Conservation (phyloP, 441 rosid genomes). For the Euphorbia schlechtendalii region DNA sequence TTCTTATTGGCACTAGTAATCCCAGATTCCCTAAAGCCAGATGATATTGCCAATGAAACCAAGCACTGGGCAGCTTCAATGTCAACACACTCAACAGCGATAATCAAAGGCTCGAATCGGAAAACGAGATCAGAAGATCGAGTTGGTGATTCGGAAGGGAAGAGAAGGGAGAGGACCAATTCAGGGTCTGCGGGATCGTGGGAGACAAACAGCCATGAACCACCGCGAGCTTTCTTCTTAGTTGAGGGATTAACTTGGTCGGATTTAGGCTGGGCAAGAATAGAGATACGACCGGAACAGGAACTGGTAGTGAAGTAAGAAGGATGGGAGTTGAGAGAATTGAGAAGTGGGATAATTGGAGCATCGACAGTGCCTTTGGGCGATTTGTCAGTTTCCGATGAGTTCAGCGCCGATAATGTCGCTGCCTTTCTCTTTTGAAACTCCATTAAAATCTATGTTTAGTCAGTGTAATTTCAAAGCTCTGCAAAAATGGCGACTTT, state of each 20-base stretch:
- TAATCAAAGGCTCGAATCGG: slow-evolving; percentile 81
- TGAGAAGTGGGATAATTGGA: slow-evolving; percentile 68
- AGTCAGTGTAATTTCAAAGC: neutral
- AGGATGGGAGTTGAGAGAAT: slow-evolving; percentile 59
- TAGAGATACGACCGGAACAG: slow-evolving; percentile 89
- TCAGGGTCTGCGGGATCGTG: slow-evolving; percentile 60
- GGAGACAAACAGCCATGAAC: slow-evolving; percentile 75
- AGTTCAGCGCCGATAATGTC: slow-evolving; percentile 46
- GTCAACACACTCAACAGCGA: slow-evolving; percentile 76
- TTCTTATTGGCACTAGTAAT: slow-evolving; percentile 56
- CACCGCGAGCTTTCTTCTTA: slow-evolving; percentile 74
- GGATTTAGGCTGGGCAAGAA: slow-evolving; percentile 58
- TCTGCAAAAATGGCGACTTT: neutral
- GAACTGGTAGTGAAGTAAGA: slow-evolving; percentile 88
- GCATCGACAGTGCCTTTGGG: slow-evolving; percentile 76
- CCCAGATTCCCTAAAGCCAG: slow-evolving; percentile 84
- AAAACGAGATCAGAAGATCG: slow-evolving; percentile 44
- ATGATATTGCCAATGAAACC: slow-evolving; percentile 62
- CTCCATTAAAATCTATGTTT: slow-evolving; percentile 34
- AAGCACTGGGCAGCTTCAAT: slow-evolving; percentile 52
- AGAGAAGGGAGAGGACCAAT: slow-evolving; percentile 46
- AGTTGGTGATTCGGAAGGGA: slow-evolving; percentile 21
- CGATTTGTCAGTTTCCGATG: slow-evolving; percentile 60
- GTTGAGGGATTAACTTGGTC: slow-evolving; percentile 10
- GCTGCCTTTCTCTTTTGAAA: slow-evolving; percentile 76